phyloP scores from a whole-genome alignment of 129 eudicot genomes.

The Tagetes patula region DNA sequence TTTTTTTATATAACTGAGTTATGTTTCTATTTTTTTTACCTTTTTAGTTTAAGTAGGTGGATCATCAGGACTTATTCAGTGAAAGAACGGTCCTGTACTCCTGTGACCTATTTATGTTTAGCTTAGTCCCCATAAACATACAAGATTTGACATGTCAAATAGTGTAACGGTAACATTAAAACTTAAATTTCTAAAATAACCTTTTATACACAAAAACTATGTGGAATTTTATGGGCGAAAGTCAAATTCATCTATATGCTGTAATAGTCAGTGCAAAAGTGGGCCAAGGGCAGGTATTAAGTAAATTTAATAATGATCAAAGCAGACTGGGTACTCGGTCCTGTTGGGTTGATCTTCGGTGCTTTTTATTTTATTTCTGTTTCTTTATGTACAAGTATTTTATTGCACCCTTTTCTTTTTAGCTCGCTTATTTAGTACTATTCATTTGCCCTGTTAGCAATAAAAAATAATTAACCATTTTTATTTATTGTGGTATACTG shows the following conservation, averaged over 20 bases:
- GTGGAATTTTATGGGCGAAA: neutral
- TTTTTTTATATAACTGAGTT: neutral
- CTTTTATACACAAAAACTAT: neutral
- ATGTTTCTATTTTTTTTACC: neutral
- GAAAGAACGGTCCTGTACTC: neutral
- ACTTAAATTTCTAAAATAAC: slow-evolving; percentile 1
- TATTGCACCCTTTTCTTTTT: neutral
- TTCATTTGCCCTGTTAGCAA: neutral
- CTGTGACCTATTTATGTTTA: neutral
- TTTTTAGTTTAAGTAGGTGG: neutral
- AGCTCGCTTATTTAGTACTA: neutral
- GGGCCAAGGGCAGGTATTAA: neutral
- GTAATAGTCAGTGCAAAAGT: neutral
- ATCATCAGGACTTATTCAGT: neutral
- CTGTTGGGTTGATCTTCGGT: neutral
- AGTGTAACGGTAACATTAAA: neutral
- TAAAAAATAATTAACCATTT: neutral
- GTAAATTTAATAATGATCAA: neutral
- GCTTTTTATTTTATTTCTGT: neutral
- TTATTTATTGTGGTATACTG: neutral
- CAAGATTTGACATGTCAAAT: neutral
- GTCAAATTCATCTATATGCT: neutral
- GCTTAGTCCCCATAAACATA: neutral
- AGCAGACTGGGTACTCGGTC: neutral
- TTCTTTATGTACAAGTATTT: neutral